Percentiles rank a stretch among this genome's conserved stretches.
phyloP scores from a whole-genome alignment of 371 early-diverging fungal species.

The Dinochytrium kinnereticum region DNA sequence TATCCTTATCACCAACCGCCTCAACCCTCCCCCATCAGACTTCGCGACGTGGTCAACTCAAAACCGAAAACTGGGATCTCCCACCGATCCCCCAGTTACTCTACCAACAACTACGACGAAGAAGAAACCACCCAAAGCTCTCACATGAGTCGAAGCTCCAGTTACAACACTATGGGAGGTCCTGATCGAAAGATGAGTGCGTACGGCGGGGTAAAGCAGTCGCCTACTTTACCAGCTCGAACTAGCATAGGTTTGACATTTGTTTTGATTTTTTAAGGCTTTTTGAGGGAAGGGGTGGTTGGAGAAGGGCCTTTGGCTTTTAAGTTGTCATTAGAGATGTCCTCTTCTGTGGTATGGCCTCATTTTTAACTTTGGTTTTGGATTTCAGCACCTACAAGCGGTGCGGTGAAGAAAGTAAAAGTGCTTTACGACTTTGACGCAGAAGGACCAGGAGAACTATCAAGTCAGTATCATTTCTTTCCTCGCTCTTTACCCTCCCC shows the following conservation, averaged over 20 bases:
- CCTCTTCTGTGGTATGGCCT: neutral
- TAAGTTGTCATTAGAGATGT: too few relatives aligned
- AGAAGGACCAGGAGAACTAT: slow-evolving; percentile 51
- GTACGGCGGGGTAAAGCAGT: neutral
- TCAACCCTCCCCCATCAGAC: slow-evolving; percentile 5
- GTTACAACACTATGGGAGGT: slow-evolving; percentile 13
- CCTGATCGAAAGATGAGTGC: neutral
- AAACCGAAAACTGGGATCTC: neutral
- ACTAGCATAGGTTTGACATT: slow-evolving; percentile 18
- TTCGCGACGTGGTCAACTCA: slow-evolving; percentile 2
- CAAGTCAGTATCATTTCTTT: slow-evolving; percentile 37
- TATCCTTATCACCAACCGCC: slow-evolving; percentile 3
- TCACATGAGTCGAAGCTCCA: slow-evolving; percentile 15
- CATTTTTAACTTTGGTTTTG: neutral
- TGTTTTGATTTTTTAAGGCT: neutral
- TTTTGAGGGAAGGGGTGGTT: too few relatives aligned
- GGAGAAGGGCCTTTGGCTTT: too few relatives aligned
- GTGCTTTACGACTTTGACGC: slow-evolving; percentile 55
- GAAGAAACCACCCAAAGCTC: neutral
- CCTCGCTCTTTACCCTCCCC: too few relatives aligned
- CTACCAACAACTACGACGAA: slow-evolving; percentile 7
- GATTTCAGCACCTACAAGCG: slow-evolving; percentile 1
- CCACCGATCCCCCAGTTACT: neutral
- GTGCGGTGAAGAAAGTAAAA: slow-evolving; percentile 41
- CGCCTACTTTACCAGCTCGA: slow-evolving; percentile 36